These are phyloP conservation scores for Juncus effusus DNA, from an alignment of 176 grass and related monocot species.

Conservation along the genomic window DNA sequence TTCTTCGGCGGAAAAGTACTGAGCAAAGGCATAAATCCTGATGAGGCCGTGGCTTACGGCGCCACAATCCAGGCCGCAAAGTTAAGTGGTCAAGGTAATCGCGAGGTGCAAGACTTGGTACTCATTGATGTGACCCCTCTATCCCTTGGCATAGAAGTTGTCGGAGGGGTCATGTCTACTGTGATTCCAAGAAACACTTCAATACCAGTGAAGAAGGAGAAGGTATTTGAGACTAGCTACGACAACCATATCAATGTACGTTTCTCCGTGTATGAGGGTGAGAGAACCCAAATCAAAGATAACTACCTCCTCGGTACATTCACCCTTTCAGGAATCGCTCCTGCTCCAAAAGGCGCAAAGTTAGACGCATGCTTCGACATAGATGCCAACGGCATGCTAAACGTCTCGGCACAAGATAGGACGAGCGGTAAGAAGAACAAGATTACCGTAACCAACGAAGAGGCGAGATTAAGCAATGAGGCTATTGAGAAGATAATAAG, in stretches of 20 bases:
- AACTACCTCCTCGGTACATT: too few species aligned
- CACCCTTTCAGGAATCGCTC: too few species aligned
- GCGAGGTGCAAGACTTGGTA: not conserved
- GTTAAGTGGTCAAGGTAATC: not conserved
- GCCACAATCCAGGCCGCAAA: not conserved
- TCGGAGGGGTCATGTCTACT: constrained; percentile 6
- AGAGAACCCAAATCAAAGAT: too few species aligned
- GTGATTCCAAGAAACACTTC: constrained; percentile 2
- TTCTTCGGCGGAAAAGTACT: constrained; percentile 1
- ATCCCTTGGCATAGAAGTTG: constrained; percentile 12
- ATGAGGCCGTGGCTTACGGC: constrained; percentile 9
- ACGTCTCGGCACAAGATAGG: too few species aligned
- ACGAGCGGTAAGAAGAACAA: not conserved
- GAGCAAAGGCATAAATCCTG: too few species aligned
- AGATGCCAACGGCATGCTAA: too few species aligned
- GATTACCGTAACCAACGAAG: not conserved
- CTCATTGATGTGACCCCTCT: too few species aligned
- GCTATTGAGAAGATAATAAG: not conserved
- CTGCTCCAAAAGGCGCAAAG: too few species aligned
- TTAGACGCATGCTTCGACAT: too few species aligned
- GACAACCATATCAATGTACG: too few species aligned
- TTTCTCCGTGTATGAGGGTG: too few species aligned
- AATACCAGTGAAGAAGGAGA: not conserved
- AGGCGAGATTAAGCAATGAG: constrained; percentile 9
- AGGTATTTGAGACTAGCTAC: not conserved